Evolutionary conservation across 345 rosid genomes (phyloP), one percentile per base, ranked within the genome.

Genomic region (Arabidopsis arenosa): DNA sequence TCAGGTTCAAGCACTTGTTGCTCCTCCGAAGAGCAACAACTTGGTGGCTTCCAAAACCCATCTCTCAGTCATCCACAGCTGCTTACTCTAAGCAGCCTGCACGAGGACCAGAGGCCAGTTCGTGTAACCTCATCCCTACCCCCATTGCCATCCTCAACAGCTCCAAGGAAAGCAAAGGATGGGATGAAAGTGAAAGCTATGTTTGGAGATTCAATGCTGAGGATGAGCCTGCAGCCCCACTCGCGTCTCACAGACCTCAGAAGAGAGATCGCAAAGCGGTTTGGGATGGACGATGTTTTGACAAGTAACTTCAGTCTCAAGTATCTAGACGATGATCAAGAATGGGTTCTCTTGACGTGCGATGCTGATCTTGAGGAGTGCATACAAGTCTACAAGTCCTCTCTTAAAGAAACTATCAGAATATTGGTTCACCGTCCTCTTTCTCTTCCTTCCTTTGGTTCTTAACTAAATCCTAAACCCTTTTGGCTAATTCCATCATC

Each of bases 281-380:
- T 88, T 70, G 76, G 65, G 10, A 77, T 85, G 62, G 81, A 85
- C 9, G 86, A 85, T 79, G 60, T 68, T 26, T 71, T 82, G 70
- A 75, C 58, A 5, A 75, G 70, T 66, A 72, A 66, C 58, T 66
- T 88, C 21, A 73, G 69, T 63, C 85, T 90, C 82, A 86, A 88
- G 82, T 90, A 88, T 71, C 66, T 90, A 66, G 96, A 90, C 45
- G 92, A 88, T 76, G 96, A 90, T 74, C 48, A 15, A 10, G 96
- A 90, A 71, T 90, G 96, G 92, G 92, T 90, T 59, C 90, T 87
- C 47, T 78, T 88, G 82, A 87, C 96, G 14, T 88, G 96, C 21
- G 90, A 90, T 59, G 90, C 84, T 12, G 96, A 90, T 72, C 89
- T 94, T 14, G 96, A 92, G 81, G 98, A 94, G 78, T 94, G 98